Percentiles rank a stretch among this genome's conserved stretches.
phyloP scores from a whole-genome alignment of 805 yeast species.

The Candida coleopterorum region DNA sequence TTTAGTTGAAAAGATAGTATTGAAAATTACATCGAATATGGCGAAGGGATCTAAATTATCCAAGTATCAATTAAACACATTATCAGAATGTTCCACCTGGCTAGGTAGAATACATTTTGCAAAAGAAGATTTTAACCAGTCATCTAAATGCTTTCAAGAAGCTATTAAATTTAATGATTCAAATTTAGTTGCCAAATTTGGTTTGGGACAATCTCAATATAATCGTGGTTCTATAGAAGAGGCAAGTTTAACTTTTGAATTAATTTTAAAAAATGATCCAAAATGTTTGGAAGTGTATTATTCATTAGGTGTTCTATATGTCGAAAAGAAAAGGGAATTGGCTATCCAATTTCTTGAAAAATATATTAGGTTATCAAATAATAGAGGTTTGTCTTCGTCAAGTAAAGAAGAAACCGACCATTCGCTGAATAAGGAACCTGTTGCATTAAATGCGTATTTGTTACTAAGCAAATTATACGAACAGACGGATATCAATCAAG shows the following conservation, averaged over 20 bases:
- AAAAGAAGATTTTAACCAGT: slow-evolving; percentile 54
- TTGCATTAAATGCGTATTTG: slow-evolving; percentile 59
- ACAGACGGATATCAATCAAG: slow-evolving; percentile 52
- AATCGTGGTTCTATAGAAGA: slow-evolving; percentile 72
- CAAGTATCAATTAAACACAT: slow-evolving; percentile 24
- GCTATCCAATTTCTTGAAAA: slow-evolving; percentile 66
- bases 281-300: slow-evolving; percentile 70
- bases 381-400: slow-evolving; percentile 31
- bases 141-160: slow-evolving; percentile 69
- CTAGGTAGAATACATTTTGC: slow-evolving; percentile 72
- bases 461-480: slow-evolving; percentile 71
- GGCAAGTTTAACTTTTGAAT: slow-evolving; percentile 81
- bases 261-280: slow-evolving; percentile 58
- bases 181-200: slow-evolving; percentile 69
- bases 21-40: slow-evolving; percentile 37
- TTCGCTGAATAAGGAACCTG: slow-evolving; percentile 45
- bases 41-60: slow-evolving; percentile 17
- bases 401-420: slow-evolving; percentile 18
- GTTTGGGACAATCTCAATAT: slow-evolving; percentile 81
- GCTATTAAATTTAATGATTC: slow-evolving; percentile 62
- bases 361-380: slow-evolving; percentile 59
- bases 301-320: slow-evolving; percentile 70
- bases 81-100: slow-evolving; percentile 60
- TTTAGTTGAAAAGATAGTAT: slow-evolving; percentile 52
- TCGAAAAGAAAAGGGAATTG: slow-evolving; percentile 47